Percentiles rank a stretch among this genome's conserved stretches.
These are phyloP conservation scores for Aspergillus affinis DNA, from an alignment of 495 filamentous ascomycete genomes.

Conservation along the genomic window DNA sequence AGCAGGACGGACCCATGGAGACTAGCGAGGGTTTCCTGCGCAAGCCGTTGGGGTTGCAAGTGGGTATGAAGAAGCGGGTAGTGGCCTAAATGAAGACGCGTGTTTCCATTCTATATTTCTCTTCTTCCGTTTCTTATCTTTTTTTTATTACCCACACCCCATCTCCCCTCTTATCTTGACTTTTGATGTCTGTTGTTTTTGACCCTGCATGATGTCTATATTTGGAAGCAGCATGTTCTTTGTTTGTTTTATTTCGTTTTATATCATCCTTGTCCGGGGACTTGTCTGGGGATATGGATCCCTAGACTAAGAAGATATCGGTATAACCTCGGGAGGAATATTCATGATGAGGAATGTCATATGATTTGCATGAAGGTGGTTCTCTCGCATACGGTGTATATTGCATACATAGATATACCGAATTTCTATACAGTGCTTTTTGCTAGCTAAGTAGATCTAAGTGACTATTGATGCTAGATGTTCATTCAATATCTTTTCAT, in stretches of 20 bases:
- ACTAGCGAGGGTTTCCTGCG: conserved; percentile 86
- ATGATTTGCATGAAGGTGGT: not conserved
- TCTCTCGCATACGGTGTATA: too few species aligned
- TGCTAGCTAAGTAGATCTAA: too few species aligned
- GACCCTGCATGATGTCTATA: not conserved
- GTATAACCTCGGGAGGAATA: not conserved
- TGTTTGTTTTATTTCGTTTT: not conserved
- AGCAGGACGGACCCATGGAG: conserved; percentile 67
- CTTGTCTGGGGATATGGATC: too few species aligned
- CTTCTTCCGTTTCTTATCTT: not conserved
- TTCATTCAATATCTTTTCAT: too few species aligned
- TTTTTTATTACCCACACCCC: not conserved
- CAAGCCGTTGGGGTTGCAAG: conserved; percentile 75
- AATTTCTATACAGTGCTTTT: too few species aligned
- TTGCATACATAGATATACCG: too few species aligned
- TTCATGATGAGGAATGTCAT: not conserved
- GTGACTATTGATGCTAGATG: too few species aligned
- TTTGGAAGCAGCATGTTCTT: not conserved
- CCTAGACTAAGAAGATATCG: not conserved
- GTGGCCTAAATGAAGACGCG: not conserved
- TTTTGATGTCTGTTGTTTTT: not conserved
- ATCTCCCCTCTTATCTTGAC: not conserved
- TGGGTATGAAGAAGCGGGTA: conserved; percentile 57
- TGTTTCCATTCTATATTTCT: not conserved
- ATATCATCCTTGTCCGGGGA: not conserved